Evolutionary conservation across 202 grass and related monocot genomes (phyloP), one percentile per base, ranked within the genome.

Genomic region (Panicum hallii): DNA sequence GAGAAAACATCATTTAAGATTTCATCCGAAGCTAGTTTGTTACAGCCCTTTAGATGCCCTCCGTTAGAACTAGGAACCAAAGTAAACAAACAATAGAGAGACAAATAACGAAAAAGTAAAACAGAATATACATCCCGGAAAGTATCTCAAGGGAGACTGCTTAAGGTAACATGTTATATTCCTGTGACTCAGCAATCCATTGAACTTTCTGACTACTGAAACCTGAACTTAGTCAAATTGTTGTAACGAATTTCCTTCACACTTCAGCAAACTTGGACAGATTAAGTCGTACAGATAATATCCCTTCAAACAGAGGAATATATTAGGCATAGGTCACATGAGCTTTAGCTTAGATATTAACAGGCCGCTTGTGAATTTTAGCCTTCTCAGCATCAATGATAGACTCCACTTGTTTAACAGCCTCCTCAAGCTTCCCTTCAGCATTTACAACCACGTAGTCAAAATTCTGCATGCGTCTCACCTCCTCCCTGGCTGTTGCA

Each of bases 351-450:
- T 94, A 95, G 62, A 94, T 90, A 19, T 77, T 58, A 28, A 81
- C 68, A 65, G 48, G 87, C 54, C 93, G 90, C 67, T 88, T 87
- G 14, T 87, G 83, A 30, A 95, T 82, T 89, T 81, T 93, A 80
- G 91, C 87, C 75, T 95, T 99, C 90, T 95, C 96, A 38, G 93
- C 91, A 82, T 99, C 96, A 67, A 95, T 99, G 74, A 94, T 94
- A 50, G 93, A 93, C 54, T 92, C 89, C 30, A 99, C 86, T 77
- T 92, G 92, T 75, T 92, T 88, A 74, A 95, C 93, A 41, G 96
- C 84, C 57, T 77, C 79, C 53, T 99, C 93, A 52, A 99, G 91
- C 76, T 95, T 94, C 60, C 96, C 96, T 88, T 99, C 90, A 73
- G 91, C 91, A 54, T 99, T 99, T 70, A 92, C 81, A 63, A 99